Evolutionary conservation across 2,329 filamentous ascomycete genomes (phyloP).

Genomic region (Cladosporium sp.): DNA sequence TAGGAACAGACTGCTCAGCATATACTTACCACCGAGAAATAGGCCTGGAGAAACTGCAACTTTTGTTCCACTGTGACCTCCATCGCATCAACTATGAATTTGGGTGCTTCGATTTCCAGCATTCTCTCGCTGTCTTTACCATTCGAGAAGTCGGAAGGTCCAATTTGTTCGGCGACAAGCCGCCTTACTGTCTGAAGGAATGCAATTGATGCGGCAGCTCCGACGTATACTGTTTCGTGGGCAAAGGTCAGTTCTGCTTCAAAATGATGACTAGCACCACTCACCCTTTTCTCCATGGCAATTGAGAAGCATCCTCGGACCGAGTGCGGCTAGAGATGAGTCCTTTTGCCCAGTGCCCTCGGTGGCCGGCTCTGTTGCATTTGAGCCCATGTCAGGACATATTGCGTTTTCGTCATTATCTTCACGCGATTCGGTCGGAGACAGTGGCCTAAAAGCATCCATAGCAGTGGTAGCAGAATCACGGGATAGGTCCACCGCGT

Average conservation of each 20-base stretch:
- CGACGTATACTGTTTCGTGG: constrained; percentile 40
- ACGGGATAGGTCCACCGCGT: no score
- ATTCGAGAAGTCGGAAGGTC: constrained; percentile 51
- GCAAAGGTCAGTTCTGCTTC: not conserved
- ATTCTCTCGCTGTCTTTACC: constrained; percentile 48
- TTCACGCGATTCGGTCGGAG: constrained; percentile 3
- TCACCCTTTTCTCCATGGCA: constrained; percentile 49
- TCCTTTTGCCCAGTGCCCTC: not conserved
- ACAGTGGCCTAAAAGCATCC: not conserved
- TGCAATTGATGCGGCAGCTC: constrained; percentile 50
- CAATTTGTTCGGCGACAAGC: constrained; percentile 46
- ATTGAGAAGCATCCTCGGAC: constrained; percentile 46
- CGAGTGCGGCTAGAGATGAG: not conserved
- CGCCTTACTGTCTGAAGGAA: constrained; percentile 52
- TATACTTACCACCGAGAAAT: constrained; percentile 32
- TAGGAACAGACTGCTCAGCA: constrained; percentile 13
- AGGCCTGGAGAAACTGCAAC: constrained; percentile 28
- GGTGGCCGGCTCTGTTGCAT: not conserved
- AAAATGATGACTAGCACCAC: constrained; percentile 3
- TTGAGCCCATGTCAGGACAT: not conserved
- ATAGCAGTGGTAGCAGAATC: not conserved
- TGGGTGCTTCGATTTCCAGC: constrained; percentile 41
- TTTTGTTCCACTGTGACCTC: constrained; percentile 32
- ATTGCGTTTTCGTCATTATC: constrained; percentile 4
- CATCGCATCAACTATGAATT: constrained; percentile 16